Conservation (phyloP, 805 yeast species). For the Candida morakotiae region DNA sequence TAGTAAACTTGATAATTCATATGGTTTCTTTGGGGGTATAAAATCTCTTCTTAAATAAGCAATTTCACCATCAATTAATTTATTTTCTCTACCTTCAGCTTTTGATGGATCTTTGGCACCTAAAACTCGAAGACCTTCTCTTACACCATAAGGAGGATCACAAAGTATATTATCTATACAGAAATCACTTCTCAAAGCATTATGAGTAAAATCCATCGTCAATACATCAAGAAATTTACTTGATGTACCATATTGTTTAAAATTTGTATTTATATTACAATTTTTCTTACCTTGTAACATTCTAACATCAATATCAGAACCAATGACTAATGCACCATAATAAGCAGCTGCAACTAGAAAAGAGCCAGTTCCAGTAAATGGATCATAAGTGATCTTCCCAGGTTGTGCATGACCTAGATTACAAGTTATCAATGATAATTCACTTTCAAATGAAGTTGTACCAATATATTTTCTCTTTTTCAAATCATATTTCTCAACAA, state of each 20-base stretch:
- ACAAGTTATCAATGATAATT: slow-evolving; percentile 79
- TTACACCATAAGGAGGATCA: slow-evolving; percentile 97
- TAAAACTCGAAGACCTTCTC: slow-evolving; percentile 91
- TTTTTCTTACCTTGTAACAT: slow-evolving; percentile 63
- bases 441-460: slow-evolving; percentile 96
- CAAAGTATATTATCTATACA: slow-evolving; percentile 78
- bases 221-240: slow-evolving; percentile 65
- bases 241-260: slow-evolving; percentile 64
- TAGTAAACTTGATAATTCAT: slow-evolving; percentile 69
- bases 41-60: slow-evolving; percentile 79
- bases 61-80: slow-evolving; percentile 72
- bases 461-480: slow-evolving; percentile 85
- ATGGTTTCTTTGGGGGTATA: slow-evolving; percentile 90
- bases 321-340: slow-evolving; percentile 75
- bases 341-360: slow-evolving; percentile 84
- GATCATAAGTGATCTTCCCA: slow-evolving; percentile 78
- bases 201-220: slow-evolving; percentile 94
- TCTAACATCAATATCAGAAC: slow-evolving; percentile 89
- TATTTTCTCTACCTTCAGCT: slow-evolving; percentile 67
- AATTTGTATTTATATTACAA: slow-evolving; percentile 59
- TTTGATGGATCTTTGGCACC: slow-evolving; percentile 72
- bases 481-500: slow-evolving; percentile 75
- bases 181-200: slow-evolving; percentile 64
- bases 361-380: slow-evolving; percentile 96
- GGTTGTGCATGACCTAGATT: slow-evolving; percentile 74